These are phyloP conservation scores for Ajuga reptans DNA, from an alignment of 305 asterid genomes.

Conservation along the genomic window DNA sequence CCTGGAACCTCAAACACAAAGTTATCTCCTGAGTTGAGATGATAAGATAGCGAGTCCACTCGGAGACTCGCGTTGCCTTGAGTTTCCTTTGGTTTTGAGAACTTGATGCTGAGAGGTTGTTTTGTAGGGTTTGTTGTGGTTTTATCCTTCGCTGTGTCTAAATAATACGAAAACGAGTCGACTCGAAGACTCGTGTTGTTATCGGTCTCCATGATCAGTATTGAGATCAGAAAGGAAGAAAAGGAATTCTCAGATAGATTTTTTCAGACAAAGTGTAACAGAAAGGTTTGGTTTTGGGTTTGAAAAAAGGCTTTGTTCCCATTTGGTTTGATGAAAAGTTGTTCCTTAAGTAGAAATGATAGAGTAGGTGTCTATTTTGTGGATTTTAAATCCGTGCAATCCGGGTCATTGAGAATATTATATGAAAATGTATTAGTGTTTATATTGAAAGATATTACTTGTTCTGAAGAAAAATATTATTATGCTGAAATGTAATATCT, in stretches of 20 bases:
- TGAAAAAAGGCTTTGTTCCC: slow-evolving; percentile 17
- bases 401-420: no score
- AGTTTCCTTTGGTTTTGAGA: slow-evolving; percentile 6
- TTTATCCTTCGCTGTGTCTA: slow-evolving; percentile 44
- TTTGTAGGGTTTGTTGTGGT: slow-evolving; percentile 19
- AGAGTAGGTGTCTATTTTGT: no score
- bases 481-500: no score
- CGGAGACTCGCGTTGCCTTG: slow-evolving; percentile 21
- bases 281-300: neutral
- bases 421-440: no score
- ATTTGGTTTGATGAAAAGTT: slow-evolving; percentile 17
- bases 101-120: slow-evolving; percentile 29
- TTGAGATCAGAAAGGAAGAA: neutral
- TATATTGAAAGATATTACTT: no score
- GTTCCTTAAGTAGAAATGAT: slow-evolving; percentile 32
- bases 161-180: slow-evolving; percentile 71
- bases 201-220: slow-evolving; percentile 37
- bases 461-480: no score
- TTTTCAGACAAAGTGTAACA: neutral
- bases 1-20: slow-evolving; percentile 34
- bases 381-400: no score
- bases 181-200: slow-evolving; percentile 45
- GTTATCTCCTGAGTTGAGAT: slow-evolving; percentile 30
- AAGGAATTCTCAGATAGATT: neutral
- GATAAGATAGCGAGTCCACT: slow-evolving; percentile 30